These are phyloP conservation scores for Pyrrhoderma noxium DNA, from an alignment of 1,284 basidiomycete species.

Conservation along the genomic window DNA sequence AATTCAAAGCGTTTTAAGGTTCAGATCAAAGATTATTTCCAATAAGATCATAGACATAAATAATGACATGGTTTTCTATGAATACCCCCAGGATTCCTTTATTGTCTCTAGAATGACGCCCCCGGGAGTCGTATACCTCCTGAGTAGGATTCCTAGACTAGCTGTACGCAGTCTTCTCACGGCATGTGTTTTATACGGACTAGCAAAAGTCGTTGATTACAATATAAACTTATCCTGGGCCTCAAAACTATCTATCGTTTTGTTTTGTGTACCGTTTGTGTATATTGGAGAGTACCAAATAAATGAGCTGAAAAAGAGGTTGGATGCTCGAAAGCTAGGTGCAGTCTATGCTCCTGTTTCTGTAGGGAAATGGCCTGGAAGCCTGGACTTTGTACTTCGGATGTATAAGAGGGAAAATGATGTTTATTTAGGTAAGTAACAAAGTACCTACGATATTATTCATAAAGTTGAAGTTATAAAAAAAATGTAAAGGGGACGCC, in stretches of 20 bases:
- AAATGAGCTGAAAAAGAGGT: not conserved
- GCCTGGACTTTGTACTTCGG: conserved; percentile 4
- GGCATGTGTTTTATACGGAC: not conserved
- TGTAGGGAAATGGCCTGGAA: conserved; percentile 12
- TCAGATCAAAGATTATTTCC: too few species aligned
- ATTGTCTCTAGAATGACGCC: too few species aligned
- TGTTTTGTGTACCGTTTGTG: not conserved
- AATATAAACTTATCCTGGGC: not conserved
- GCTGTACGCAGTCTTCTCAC: not conserved
- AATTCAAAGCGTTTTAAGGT: too few species aligned
- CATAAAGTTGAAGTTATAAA: not conserved
- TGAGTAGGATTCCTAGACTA: too few species aligned
- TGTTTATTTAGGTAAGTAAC: conserved; percentile 11
- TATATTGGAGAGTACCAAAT: too few species aligned
- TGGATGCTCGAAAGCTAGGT: conserved; percentile 1
- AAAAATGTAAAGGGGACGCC: not conserved
- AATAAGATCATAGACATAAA: too few species aligned
- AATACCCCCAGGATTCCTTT: too few species aligned
- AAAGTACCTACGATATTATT: not conserved
- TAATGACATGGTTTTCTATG: too few species aligned
- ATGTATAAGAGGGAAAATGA: not conserved
- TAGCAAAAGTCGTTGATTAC: not conserved
- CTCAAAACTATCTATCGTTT: not conserved
- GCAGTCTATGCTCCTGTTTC: conserved; percentile 1
- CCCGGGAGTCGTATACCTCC: too few species aligned